Evolutionary conservation across 352 stramenopile species (phyloP), one percentile per base, ranked within the genome.

Genomic region (Vaucheria bursata): DNA sequence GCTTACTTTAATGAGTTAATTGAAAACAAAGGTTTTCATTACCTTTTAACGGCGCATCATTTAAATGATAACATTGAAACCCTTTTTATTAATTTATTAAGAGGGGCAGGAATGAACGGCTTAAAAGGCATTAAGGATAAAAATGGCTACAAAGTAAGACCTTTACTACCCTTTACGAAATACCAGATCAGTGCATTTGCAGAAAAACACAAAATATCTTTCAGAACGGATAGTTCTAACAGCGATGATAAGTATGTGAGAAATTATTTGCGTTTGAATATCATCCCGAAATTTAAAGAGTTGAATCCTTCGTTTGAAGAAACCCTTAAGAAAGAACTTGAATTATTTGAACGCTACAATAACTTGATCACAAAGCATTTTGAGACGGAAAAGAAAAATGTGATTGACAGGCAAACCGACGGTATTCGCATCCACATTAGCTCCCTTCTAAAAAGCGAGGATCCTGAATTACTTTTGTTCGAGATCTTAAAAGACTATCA

Each of bases 11-110:
- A 59, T 18, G 25, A 59, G 45, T 25, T 59, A 18, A 59, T 18
- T 18, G 12, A 18, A 59, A 25, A 59, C 18, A 18, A 59, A 18
- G 12, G 25, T 59, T 59, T 59, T 59, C 18, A 59, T 59, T 25
- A 59, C 25, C 45, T 59, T 59, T 59, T 59, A 59, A 59, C 45
- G 18, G 45, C 45, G 25, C 45, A 59, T 59, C 45, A 59, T 59
- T 18, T 25, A 18, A 25, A 59, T 59, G 45, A 59, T 59, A 18
- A 18, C 12, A 25, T 59, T 18, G 45, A 59, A 59, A 59, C 45
- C 25, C 18, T 59, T 59, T 59, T 59, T 59, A 59, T 59, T 59
- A 59, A 59, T 59, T 59, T 59, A 25, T 18, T 59, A 18, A 18
- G 45, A 18, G 45, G 45, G 18, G 25, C 45, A 18, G 45, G 45